phyloP scores from a whole-genome alignment of 2,329 filamentous ascomycete genomes.

The Paraconiothyrium brasiliense region DNA sequence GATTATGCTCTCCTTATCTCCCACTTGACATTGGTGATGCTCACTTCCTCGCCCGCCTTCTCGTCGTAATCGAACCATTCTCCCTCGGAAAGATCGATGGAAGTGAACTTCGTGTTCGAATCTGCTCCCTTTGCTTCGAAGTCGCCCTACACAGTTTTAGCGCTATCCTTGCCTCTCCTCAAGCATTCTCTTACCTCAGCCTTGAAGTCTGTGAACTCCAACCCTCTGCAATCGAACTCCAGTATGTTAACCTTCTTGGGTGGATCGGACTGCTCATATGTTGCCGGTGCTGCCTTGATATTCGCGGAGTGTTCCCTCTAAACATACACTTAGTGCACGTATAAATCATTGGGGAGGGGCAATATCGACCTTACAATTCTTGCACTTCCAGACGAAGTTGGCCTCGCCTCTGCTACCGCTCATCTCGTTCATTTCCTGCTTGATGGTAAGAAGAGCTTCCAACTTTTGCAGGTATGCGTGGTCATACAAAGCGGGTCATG shows the following conservation, averaged over 20 bases:
- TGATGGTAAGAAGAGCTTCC: neutral
- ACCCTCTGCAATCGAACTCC: slow-evolving; percentile 90
- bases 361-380: slow-evolving; percentile 84
- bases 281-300: slow-evolving; percentile 76
- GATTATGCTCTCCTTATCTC: slow-evolving; percentile 75
- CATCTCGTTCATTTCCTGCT: slow-evolving; percentile 85
- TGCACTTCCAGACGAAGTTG: slow-evolving; percentile 99
- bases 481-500: slow-evolving; percentile 86
- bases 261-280: slow-evolving; percentile 77
- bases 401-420: slow-evolving; percentile 94
- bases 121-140: slow-evolving; percentile 87
- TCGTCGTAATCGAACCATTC: slow-evolving; percentile 99
- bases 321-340: slow-evolving; percentile 18
- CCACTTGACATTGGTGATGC: slow-evolving; percentile 89
- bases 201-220: slow-evolving; percentile 92
- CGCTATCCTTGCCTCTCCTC: too few relatives aligned
- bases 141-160: slow-evolving; percentile 70
- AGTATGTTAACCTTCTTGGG: slow-evolving; percentile 81
- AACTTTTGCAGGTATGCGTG: neutral
- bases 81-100: slow-evolving; percentile 83
- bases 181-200: slow-evolving; percentile 72
- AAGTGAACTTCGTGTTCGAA: slow-evolving; percentile 81
- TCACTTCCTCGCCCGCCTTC: slow-evolving; percentile 90
- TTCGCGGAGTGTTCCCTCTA: slow-evolving; percentile 86
- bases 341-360: slow-evolving; percentile 16